These are phyloP conservation scores for Sporothrix curviconia DNA, from an alignment of 2,329 filamentous ascomycete species.

Conservation along the genomic window DNA sequence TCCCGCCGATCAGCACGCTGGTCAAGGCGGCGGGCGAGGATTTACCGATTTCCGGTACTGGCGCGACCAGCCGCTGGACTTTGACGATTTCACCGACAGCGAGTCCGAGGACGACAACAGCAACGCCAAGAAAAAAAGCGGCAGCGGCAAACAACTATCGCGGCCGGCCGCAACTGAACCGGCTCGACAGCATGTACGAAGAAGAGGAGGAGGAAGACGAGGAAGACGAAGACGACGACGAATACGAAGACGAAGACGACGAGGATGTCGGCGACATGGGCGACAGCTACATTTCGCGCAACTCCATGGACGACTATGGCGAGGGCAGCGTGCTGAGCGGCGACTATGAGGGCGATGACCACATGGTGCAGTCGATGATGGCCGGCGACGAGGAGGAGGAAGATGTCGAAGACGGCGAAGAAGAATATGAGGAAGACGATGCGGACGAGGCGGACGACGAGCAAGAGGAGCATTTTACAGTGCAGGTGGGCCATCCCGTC, in stretches of 20 bases:
- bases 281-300: constrained; percentile 39
- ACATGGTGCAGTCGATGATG: constrained; percentile 35
- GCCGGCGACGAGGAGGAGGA: constrained; percentile 31
- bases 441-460: constrained; percentile 36
- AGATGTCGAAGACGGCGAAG: constrained; percentile 31
- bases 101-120: constrained; percentile 52
- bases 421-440: constrained; percentile 30
- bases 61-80: constrained; percentile 74
- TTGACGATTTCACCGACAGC: constrained; percentile 83
- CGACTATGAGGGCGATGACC: constrained; percentile 39
- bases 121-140: no score
- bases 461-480: neutral
- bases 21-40: constrained; percentile 87
- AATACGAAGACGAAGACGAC: constrained; percentile 33
- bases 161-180: neutral
- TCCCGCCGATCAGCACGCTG: constrained; percentile 81
- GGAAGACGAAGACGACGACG: constrained; percentile 33
- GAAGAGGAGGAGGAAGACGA: constrained; percentile 34
- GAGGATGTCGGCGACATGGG: constrained; percentile 38
- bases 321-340: constrained; percentile 38
- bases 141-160: neutral
- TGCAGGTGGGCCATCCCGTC: neutral
- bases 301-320: constrained; percentile 30
- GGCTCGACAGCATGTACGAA: constrained; percentile 26
- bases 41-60: constrained; percentile 98